phyloP scores from a whole-genome alignment of 164 flowering plant genomes.

The Amborella trichopoda region DNA sequence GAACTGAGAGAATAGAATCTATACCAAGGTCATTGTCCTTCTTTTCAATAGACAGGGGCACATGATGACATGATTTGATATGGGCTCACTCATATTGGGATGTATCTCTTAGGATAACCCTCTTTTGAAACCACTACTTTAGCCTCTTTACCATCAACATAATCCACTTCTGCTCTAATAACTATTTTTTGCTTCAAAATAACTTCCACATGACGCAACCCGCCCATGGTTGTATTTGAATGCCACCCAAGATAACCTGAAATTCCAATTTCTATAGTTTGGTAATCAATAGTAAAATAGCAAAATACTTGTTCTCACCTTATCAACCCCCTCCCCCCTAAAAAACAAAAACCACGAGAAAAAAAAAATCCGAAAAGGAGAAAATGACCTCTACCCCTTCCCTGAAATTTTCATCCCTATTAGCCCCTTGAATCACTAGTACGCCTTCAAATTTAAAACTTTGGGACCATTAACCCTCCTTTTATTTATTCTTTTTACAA shows the following conservation, averaged over 20 bases:
- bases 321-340: too few species aligned
- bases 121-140: conserved; percentile 50
- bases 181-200: conserved; percentile 15
- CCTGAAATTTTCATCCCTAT: too few species aligned
- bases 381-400: too few species aligned
- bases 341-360: too few species aligned
- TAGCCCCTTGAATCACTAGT: too few species aligned
- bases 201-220: conserved; percentile 11
- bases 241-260: not conserved
- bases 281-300: too few species aligned
- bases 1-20: not conserved
- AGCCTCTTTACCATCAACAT: conserved; percentile 67
- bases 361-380: too few species aligned
- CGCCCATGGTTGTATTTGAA: not conserved
- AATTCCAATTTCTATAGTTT: too few species aligned
- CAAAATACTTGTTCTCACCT: too few species aligned
- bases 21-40: conserved; percentile 76
- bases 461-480: too few species aligned
- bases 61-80: conserved; percentile 71
- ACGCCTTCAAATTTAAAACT: too few species aligned
- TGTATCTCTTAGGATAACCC: conserved; percentile 64
- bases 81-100: conserved; percentile 70
- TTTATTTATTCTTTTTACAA: too few species aligned
- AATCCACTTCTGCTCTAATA: conserved; percentile 61
- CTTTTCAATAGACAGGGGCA: conserved; percentile 77